A percentile compares a stretch with the other conserved stretches of the same genome.
Evolutionary conservation across 2,329 filamentous ascomycete genomes (phyloP).

Genomic region (Colletotrichum euphorbiae): DNA sequence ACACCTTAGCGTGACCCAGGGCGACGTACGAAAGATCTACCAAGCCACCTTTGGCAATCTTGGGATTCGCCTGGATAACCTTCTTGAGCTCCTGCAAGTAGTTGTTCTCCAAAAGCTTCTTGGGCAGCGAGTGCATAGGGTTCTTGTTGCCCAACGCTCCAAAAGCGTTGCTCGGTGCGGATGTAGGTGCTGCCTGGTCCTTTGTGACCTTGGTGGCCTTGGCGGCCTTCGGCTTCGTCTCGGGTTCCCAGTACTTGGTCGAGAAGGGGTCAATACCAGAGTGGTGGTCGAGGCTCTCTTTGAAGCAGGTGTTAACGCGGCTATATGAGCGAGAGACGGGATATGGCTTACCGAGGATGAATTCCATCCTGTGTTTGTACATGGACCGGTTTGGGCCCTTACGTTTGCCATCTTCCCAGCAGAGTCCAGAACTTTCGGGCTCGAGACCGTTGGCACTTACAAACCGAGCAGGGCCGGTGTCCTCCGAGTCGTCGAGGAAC

Average conservation of each 20-base stretch:
- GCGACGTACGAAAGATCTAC: slow-evolving; percentile 38
- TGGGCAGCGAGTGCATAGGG: slow-evolving; percentile 19
- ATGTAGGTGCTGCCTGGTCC: slow-evolving; percentile 36
- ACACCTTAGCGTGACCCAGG: slow-evolving; percentile 38
- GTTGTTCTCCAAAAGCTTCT: slow-evolving; percentile 45
- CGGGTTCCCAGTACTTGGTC: slow-evolving; percentile 78
- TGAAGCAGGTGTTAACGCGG: slow-evolving; percentile 42
- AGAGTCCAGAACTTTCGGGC: slow-evolving; percentile 82
- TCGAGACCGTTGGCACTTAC: slow-evolving; percentile 77
- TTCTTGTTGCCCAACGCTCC: slow-evolving; percentile 46
- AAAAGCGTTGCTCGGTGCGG: slow-evolving; percentile 51
- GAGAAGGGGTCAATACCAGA: slow-evolving; percentile 85
- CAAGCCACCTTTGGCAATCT: slow-evolving; percentile 39
- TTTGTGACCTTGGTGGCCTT: background rate
- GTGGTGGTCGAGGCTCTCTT: slow-evolving; percentile 62
- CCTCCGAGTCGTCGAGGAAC: slow-evolving; percentile 90
- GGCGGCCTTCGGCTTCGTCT: slow-evolving; percentile 47
- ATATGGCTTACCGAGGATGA: slow-evolving; percentile 72
- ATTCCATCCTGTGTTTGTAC: slow-evolving; percentile 77
- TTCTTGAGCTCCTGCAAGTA: slow-evolving; percentile 54
- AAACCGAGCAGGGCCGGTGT: slow-evolving; percentile 66
- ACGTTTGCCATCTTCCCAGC: slow-evolving; percentile 76
- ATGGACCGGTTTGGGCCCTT: slow-evolving; percentile 61
- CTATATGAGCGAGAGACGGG: slow-evolving; percentile 39
- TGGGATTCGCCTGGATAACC: slow-evolving; percentile 47